Conservation (phyloP, 306 rosid species). For the Medicago arabica region DNA sequence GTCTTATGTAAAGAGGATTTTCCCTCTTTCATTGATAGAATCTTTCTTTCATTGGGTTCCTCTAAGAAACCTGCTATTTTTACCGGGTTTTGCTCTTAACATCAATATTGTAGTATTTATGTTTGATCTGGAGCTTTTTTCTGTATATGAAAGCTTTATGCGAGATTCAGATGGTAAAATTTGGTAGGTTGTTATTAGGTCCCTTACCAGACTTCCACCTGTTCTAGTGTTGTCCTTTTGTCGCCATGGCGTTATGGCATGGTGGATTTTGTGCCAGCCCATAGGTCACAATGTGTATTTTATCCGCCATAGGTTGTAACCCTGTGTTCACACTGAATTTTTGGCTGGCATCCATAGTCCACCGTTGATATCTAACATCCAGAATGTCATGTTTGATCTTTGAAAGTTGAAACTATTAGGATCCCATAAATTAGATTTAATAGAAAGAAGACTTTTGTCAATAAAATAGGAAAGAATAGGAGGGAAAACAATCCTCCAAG, state of each 20-base stretch:
- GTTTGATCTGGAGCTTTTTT: slow-evolving; percentile 10
- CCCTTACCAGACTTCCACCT: neutral
- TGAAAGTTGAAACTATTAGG: slow-evolving; percentile 6
- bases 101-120: slow-evolving; percentile 9
- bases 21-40: neutral
- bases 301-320: neutral
- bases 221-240: slow-evolving; percentile 3
- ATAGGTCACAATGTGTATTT: neutral
- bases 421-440: neutral
- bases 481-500: neutral
- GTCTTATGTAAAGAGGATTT: slow-evolving; percentile 3
- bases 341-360: neutral
- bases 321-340: neutral
- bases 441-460: neutral
- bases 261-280: neutral
- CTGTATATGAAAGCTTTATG: neutral
- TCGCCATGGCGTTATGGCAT: neutral
- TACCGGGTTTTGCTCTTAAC: neutral
- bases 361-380: slow-evolving; percentile 7
- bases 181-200: slow-evolving; percentile 6
- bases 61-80: neutral
- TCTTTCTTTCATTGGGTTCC: neutral
- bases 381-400: slow-evolving; percentile 14
- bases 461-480: neutral
- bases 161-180: neutral